Evolutionary conservation across 768 basidiomycete species (phyloP).

Genomic region (Hericium erinaceus): DNA sequence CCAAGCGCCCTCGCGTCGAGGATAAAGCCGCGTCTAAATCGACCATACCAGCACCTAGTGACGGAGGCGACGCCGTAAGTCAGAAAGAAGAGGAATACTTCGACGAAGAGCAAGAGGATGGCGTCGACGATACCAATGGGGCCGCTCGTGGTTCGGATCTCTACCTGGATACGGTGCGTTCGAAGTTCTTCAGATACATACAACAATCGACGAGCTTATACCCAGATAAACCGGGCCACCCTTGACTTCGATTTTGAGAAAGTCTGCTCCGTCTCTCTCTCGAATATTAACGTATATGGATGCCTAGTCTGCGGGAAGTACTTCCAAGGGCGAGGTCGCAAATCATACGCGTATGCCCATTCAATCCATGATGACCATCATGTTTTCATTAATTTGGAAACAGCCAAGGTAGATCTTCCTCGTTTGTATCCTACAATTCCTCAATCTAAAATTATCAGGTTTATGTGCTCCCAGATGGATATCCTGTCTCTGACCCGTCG

Average conservation of each 20-base stretch:
- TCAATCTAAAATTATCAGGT: constrained; percentile 44
- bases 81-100: not conserved
- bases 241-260: constrained; percentile 99
- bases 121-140: constrained; percentile 20
- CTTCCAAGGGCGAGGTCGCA: constrained; percentile 93
- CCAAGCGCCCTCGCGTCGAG: not conserved
- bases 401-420: constrained; percentile 62
- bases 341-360: constrained; percentile 92
- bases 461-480: constrained; percentile 95
- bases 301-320: constrained; percentile 98
- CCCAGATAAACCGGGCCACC: constrained; percentile 78
- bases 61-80: not conserved
- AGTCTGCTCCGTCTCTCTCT: constrained; percentile 92
- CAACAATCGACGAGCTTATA: not conserved
- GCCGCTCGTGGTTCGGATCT: constrained; percentile 60
- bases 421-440: constrained; percentile 1
- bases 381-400: constrained; percentile 93
- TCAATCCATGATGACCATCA: constrained; percentile 98
- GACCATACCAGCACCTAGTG: not conserved
- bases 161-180: constrained; percentile 86
- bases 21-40: not conserved
- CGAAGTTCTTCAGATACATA: constrained; percentile 10
- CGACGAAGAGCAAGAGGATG: constrained; percentile 12
- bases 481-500: constrained; percentile 93
- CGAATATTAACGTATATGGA: constrained; percentile 96